Conservation (phyloP, 2,329 filamentous ascomycete species). For the Penicillium sp. region DNA sequence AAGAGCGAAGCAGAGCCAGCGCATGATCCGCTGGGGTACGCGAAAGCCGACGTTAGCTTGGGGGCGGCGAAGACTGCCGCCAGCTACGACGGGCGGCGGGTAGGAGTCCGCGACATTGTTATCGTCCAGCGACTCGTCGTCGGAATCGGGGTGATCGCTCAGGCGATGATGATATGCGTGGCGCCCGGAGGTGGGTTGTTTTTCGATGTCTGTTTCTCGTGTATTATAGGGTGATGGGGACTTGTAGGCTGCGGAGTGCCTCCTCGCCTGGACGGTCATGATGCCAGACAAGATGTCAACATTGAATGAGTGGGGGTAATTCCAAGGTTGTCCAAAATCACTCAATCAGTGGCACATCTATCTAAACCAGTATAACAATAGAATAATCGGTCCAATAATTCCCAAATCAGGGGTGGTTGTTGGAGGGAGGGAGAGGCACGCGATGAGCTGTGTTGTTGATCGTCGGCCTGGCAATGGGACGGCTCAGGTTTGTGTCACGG, state of each 20-base stretch:
- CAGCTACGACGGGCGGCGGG: constrained; percentile 36
- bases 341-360: constrained; percentile 7
- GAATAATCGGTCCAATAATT: not conserved
- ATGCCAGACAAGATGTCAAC: constrained; percentile 18
- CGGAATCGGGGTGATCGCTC: constrained; percentile 26
- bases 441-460: constrained; percentile 17
- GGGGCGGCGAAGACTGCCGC: constrained; percentile 33
- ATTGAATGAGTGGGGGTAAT: constrained; percentile 18
- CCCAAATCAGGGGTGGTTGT: constrained; percentile 4
- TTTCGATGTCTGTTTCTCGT: constrained; percentile 35
- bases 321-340: constrained; percentile 1
- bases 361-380: not conserved
- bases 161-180: constrained; percentile 22
- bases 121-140: constrained; percentile 20
- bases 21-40: constrained; percentile 69
- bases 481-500: not conserved
- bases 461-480: constrained; percentile 25
- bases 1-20: constrained; percentile 73
- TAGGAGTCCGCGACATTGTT: constrained; percentile 48
- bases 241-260: constrained; percentile 30
- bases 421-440: constrained; percentile 8
- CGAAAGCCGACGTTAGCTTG: constrained; percentile 51
- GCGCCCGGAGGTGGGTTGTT: constrained; percentile 25
- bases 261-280: constrained; percentile 35
- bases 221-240: constrained; percentile 22